A percentile compares a stretch with the other conserved stretches of the same genome.
These are phyloP conservation scores for Torulaspora maleeae DNA, from an alignment of 805 yeast species.

Conservation along the genomic window DNA sequence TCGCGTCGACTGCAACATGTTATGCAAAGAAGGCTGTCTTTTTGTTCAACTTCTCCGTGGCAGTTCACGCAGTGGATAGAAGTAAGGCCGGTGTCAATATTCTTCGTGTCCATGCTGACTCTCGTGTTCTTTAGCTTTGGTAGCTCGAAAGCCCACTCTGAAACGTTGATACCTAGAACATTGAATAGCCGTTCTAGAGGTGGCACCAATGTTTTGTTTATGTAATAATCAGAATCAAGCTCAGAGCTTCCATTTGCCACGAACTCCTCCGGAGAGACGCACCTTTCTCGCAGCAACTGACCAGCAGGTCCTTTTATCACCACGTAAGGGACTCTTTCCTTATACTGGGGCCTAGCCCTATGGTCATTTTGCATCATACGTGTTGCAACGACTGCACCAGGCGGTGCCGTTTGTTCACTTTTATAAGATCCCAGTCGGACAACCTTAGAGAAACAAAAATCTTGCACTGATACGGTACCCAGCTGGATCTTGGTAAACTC, in stretches of 20 bases:
- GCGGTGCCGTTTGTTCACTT: constrained; percentile 68
- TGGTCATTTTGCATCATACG: constrained; percentile 58
- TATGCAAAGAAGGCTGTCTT: constrained; percentile 32
- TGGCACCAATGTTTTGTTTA: constrained; percentile 76
- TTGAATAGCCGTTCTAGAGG: constrained; percentile 83
- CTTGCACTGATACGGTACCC: constrained; percentile 66
- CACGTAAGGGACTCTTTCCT: constrained; percentile 83
- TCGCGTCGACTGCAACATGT: constrained; percentile 37
- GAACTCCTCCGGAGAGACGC: constrained; percentile 72
- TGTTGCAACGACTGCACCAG: constrained; percentile 84
- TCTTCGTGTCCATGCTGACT: constrained; percentile 6
- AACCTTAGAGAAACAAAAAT: constrained; percentile 88
- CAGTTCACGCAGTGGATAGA: constrained; percentile 33
- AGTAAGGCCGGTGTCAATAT: constrained; percentile 20
- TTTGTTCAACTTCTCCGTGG: constrained; percentile 24
- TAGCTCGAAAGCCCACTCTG: constrained; percentile 69
- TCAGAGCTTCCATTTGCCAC: constrained; percentile 41
- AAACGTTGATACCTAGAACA: constrained; percentile 74
- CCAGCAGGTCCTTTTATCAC: constrained; percentile 58
- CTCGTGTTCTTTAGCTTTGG: constrained; percentile 36
- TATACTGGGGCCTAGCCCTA: constrained; percentile 78
- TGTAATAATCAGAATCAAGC: constrained; percentile 81
- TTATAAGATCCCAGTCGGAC: constrained; percentile 82
- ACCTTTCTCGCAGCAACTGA: constrained; percentile 65
- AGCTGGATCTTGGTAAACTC: constrained; percentile 64